Conservation (phyloP, 2,329 filamentous ascomycete species). For the Hymenoscyphus linearis region DNA sequence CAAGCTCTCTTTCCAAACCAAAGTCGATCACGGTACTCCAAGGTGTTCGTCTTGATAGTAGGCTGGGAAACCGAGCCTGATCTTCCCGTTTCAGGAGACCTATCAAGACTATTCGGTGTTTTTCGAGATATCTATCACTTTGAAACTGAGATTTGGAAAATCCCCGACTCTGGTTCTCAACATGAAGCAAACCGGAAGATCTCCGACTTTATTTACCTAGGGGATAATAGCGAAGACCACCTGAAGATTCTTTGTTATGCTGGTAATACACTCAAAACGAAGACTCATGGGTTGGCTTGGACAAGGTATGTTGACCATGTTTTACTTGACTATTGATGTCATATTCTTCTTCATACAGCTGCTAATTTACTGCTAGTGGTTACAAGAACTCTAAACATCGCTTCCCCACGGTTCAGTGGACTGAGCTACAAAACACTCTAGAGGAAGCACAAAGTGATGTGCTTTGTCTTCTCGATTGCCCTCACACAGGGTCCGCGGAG, state of each 20-base stretch:
- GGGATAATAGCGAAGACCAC: slow-evolving; percentile 15
- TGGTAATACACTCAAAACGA: slow-evolving; percentile 14
- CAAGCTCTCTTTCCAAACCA: slow-evolving; percentile 20
- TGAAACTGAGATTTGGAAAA: slow-evolving; percentile 20
- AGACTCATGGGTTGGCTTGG: slow-evolving; percentile 16
- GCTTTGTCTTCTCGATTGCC: slow-evolving; percentile 18
- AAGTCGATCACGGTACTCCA: slow-evolving; percentile 14
- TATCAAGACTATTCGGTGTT: slow-evolving; percentile 14
- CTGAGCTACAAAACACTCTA: slow-evolving; percentile 15
- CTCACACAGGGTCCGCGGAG: slow-evolving; percentile 9
- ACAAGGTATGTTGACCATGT: slow-evolving; percentile 12
- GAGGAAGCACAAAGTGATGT: slow-evolving; percentile 19
- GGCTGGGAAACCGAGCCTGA: slow-evolving; percentile 18
- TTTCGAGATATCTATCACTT: slow-evolving; percentile 22
- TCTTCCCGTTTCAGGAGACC: slow-evolving; percentile 12
- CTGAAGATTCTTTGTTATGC: slow-evolving; percentile 25
- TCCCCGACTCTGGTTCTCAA: slow-evolving; percentile 14
- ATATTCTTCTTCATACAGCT: background rate
- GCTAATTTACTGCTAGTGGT: background rate
- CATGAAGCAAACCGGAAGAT: slow-evolving; percentile 14
- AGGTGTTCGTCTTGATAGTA: slow-evolving; percentile 22
- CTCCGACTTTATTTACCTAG: slow-evolving; percentile 14
- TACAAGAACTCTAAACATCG: slow-evolving; percentile 4
- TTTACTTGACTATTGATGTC: background rate
- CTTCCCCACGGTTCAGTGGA: slow-evolving; percentile 17